Evolutionary conservation across 768 basidiomycete genomes (phyloP).

Genomic region (Hysterangium stoloniferum): DNA sequence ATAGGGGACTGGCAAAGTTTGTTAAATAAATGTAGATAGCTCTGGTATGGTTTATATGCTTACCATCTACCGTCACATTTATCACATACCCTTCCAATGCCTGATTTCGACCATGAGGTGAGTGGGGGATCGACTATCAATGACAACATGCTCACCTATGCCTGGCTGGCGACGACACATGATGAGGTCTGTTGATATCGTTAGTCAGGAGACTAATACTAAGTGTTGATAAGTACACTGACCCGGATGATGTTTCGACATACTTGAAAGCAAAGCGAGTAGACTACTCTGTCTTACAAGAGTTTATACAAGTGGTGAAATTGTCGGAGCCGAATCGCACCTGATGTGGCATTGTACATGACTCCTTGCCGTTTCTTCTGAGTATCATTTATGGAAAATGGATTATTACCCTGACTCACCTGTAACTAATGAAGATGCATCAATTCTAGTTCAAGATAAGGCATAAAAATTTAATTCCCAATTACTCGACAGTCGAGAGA

Average conservation of each 20-base stretch:
- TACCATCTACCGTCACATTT: conserved; percentile 99
- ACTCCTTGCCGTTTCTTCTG: no score
- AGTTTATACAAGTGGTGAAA: no score
- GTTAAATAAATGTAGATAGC: conserved; percentile 1
- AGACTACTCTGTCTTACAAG: no score
- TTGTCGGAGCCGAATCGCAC: no score
- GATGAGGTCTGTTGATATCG: conserved; percentile 69
- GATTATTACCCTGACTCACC: no score
- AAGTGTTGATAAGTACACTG: conserved; percentile 1
- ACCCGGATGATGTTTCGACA: conserved; percentile 94
- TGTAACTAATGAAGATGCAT: no score
- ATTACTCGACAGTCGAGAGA: no score
- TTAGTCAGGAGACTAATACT: not conserved
- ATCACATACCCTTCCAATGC: conserved; percentile 96
- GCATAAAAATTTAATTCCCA: no score
- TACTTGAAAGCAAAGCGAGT: no score
- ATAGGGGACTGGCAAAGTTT: conserved; percentile 68
- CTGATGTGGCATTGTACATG: no score
- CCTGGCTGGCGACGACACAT: conserved; percentile 98
- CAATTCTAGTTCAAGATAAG: no score
- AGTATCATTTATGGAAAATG: no score
- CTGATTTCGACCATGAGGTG: conserved; percentile 33
- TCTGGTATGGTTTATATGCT: conserved; percentile 26
- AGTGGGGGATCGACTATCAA: not conserved
- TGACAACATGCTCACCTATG: conserved; percentile 65